Conservation (phyloP, 2,329 filamentous ascomycete genomes). For the Kalaharituber pfeilii region DNA sequence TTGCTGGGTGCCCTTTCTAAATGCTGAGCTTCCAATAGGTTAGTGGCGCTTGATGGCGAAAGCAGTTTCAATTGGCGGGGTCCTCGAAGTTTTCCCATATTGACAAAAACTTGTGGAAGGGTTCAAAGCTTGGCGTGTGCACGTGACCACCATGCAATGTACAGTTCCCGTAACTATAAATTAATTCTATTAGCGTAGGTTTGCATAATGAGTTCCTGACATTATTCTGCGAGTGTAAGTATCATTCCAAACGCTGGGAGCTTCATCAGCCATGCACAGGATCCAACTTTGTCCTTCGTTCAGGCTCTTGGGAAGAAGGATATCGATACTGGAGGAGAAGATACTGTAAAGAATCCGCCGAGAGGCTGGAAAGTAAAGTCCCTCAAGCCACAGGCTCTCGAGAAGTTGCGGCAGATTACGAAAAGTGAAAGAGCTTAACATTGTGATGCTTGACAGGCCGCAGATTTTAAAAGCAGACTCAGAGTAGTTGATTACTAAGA, state of each 20-base stretch:
- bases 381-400: conserved; percentile 90
- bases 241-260: conserved; percentile 57
- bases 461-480: conserved; percentile 35
- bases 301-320: conserved; percentile 74
- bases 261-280: conserved; percentile 62
- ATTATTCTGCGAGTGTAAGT: conserved; percentile 28
- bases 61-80: neutral
- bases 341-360: conserved; percentile 20
- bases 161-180: too few species aligned
- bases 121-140: neutral
- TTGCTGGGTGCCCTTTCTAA: neutral
- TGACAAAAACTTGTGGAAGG: neutral
- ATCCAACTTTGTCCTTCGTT: conserved; percentile 54
- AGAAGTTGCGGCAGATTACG: conserved; percentile 71
- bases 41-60: neutral
- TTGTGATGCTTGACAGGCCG: conserved; percentile 66
- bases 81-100: neutral
- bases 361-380: conserved; percentile 51
- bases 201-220: neutral
- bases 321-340: conserved; percentile 31
- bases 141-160: too few species aligned
- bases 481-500: conserved; percentile 31
- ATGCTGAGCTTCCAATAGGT: neutral
- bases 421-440: conserved; percentile 56
- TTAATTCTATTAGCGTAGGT: neutral